These are phyloP conservation scores for Pseudogymnoascus sp. DNA, from an alignment of 2,329 filamentous ascomycete genomes.

Conservation along the genomic window DNA sequence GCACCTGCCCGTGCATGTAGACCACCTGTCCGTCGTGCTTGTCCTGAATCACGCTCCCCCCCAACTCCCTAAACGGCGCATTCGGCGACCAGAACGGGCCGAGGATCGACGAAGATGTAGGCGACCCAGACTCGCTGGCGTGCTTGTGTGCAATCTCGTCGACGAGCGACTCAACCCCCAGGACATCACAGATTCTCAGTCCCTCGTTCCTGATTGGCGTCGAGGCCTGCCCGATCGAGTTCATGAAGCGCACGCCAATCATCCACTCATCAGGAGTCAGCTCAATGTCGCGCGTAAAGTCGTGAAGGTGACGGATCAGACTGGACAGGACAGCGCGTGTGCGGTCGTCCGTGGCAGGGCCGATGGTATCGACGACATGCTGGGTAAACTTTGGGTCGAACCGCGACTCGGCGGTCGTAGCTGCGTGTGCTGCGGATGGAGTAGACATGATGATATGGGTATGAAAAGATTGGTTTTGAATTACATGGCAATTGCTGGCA, in stretches of 20 bases:
- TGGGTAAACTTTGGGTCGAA: conserved; percentile 75
- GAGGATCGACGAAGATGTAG: conserved; percentile 70
- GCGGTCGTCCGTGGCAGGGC: conserved; percentile 59
- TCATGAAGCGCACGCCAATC: conserved; percentile 66
- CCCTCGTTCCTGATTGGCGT: conserved; percentile 65
- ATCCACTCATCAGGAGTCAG: conserved; percentile 73
- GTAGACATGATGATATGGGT: not conserved
- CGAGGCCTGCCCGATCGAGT: conserved; percentile 61
- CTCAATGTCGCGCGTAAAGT: conserved; percentile 71
- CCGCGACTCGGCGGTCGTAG: conserved; percentile 27
- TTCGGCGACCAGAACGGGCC: conserved; percentile 73
- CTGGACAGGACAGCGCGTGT: conserved; percentile 56
- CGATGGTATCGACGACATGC: conserved; percentile 66
- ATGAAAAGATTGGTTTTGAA: not conserved
- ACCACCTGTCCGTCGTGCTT: conserved; percentile 52
- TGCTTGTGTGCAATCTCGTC: conserved; percentile 61
- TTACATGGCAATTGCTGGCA: not conserved
- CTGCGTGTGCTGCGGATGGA: conserved; percentile 17
- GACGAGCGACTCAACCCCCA: conserved; percentile 66
- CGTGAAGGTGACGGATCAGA: conserved; percentile 66
- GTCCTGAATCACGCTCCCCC: conserved; percentile 59
- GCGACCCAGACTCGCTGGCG: conserved; percentile 53
- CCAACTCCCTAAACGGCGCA: conserved; percentile 63
- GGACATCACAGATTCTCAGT: conserved; percentile 64
- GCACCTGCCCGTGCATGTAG: conserved; percentile 63